A percentile compares a stretch with the other conserved stretches of the same genome.
These are phyloP conservation scores for Mycena metata DNA, from an alignment of 768 basidiomycete genomes.

Conservation along the genomic window DNA sequence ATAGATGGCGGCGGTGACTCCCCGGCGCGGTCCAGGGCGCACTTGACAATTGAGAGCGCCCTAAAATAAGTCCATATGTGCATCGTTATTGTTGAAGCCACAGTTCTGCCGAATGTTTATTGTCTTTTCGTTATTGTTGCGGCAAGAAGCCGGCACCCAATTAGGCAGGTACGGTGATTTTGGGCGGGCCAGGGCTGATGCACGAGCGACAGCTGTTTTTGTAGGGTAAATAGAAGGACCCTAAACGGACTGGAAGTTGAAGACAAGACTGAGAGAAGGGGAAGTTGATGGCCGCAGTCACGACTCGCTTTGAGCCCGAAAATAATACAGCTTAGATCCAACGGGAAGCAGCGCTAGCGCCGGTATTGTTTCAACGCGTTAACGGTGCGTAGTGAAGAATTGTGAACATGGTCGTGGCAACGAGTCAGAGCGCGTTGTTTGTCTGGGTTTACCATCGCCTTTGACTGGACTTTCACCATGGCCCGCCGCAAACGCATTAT, in stretches of 20 bases:
- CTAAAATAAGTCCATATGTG: constrained; percentile 10
- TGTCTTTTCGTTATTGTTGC: constrained; percentile 30
- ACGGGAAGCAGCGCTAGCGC: too few species aligned
- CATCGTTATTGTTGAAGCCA: constrained; percentile 17
- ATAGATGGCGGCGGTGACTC: constrained; percentile 6
- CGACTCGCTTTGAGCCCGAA: too few species aligned
- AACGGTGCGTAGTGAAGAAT: too few species aligned
- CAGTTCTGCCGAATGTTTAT: neutral
- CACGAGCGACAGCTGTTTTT: too few species aligned
- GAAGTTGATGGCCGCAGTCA: too few species aligned
- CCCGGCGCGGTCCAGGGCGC: neutral
- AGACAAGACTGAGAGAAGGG: too few species aligned
- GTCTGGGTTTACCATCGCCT: neutral
- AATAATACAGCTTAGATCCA: too few species aligned
- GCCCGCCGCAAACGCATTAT: constrained; percentile 81
- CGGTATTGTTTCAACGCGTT: too few species aligned
- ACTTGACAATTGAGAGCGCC: constrained; percentile 22
- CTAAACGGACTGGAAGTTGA: too few species aligned
- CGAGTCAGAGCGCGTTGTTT: constrained; percentile 3
- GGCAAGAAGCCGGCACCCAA: constrained; percentile 22
- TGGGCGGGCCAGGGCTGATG: constrained; percentile 1
- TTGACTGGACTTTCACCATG: constrained; percentile 59
- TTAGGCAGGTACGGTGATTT: constrained; percentile 6
- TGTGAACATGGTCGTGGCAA: too few species aligned
- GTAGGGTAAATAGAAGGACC: too few species aligned